phyloP scores from a whole-genome alignment of 2,329 filamentous ascomycete species.

The Ampelomyces quisqualis region DNA sequence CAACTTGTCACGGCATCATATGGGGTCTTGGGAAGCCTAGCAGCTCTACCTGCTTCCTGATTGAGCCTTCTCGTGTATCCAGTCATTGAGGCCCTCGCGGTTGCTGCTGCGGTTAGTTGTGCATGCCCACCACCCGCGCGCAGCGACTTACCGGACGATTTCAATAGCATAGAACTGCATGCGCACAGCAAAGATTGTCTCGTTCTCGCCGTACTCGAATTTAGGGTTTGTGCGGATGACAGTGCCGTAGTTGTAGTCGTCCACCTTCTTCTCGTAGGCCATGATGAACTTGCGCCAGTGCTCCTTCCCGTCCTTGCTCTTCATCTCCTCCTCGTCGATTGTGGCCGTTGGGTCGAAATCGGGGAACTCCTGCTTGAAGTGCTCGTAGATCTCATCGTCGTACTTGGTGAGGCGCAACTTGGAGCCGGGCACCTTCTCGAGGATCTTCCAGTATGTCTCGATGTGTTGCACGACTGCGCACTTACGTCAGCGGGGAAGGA shows the following conservation, averaged over 20 bases:
- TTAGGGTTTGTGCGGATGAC: constrained; percentile 79
- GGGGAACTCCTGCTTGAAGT: constrained; percentile 84
- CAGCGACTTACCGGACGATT: constrained; percentile 62
- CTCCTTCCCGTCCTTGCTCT: constrained; percentile 94
- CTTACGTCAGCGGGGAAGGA: constrained; percentile 12
- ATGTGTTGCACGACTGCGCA: constrained; percentile 82
- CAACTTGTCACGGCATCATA: too few relatives aligned
- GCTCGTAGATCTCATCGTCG: constrained; percentile 91
- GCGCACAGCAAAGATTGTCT: constrained; percentile 82
- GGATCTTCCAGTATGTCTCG: constrained; percentile 94
- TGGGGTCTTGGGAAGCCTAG: not conserved
- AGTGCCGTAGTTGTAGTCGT: constrained; percentile 97
- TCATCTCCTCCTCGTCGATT: constrained; percentile 92
- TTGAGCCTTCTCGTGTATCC: constrained; percentile 86
- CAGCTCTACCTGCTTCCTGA: constrained; percentile 27
- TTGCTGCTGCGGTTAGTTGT: constrained; percentile 58
- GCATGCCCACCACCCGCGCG: not conserved
- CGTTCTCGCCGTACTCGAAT: constrained; percentile 81
- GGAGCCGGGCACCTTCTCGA: constrained; percentile 88
- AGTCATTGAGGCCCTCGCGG: constrained; percentile 86
- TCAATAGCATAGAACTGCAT: constrained; percentile 86
- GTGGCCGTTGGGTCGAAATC: constrained; percentile 82
- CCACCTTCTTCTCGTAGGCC: constrained; percentile 89
- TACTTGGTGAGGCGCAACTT: constrained; percentile 85
- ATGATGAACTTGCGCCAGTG: constrained; percentile 93